Base-by-base conservation (phyloP, 1,284 basidiomycete species). In the Trichosporon coremiiforme region DNA sequence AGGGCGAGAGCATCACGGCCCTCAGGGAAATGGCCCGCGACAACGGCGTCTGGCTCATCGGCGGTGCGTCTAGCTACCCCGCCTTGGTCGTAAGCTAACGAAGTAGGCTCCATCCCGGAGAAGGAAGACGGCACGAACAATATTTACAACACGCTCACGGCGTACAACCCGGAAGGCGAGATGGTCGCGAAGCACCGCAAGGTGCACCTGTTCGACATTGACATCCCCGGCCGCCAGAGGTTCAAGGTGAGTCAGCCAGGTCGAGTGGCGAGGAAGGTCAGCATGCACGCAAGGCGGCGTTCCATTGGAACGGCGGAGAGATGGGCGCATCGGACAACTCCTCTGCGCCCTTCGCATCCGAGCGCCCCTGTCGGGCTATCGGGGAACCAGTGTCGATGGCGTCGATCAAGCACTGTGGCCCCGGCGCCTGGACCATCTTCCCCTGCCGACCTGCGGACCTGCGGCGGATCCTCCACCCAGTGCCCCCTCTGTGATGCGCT, bases 161-260 rank as follows among this genome's bases (percentile, higher is more conserved):
- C 94, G 2, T 97, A 95, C 84, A 90, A 92, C 73, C 93, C 94
- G 0, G 79, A 90, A 82, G 93, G 93, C 13, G 89, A 91, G 66
- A 87, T 98, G 53, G 89, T 99, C 33, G 91, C 92, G 0, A 89
- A 89, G 45, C 94, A 98, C 82, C 89, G 96, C 67, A 98, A 99
- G 83, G 88, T 99, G 1, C 97, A 99, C 80, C 86, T 99, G 9
- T 99, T 99, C 80, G 96, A 99, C 82, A 98, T 99, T 72, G 93
- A 99, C 80, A 96, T 98, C 68, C 95, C 95, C 0, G 96, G 96
- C 20, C 91, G 93, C 82, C 98, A 99, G 83, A 94, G 86, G 4
- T 99, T 99, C 89, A 96, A 96, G 86, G 94, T 91, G 68, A 72
- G 84, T 76, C 64, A 36, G 41, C 57, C 2, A 10, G 15, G 57